Base-by-base conservation (phyloP, 2,329 filamentous ascomycete species). In the Calonectria naviculata region DNA sequence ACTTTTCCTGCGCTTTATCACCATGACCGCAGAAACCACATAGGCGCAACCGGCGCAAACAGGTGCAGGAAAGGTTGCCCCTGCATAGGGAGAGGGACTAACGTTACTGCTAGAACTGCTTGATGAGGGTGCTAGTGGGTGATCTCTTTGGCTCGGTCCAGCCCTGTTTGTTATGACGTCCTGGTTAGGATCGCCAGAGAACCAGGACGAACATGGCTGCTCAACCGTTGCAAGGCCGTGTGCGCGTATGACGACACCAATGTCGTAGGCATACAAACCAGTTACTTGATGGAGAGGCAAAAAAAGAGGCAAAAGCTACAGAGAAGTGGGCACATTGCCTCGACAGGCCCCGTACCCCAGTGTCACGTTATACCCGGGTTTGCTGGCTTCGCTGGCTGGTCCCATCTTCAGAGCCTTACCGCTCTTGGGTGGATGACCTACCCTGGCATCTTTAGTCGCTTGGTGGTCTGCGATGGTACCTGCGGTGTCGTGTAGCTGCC, bases 351-450 rank as follows among this genome's bases (percentile, higher is more conserved):
- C 62, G 47, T 60, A 66, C 68, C 68, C 63, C 21, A 41, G 68
- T 68, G 58, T 71, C 65, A 71, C 68, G 68, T 71, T 63, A 58
- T 67, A 64, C 56, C 31, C 29, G 52, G 67, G 46, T 64, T 63
- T 54, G 67, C 68, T 71, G 68, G 68, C 56, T 61, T 44, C 62
- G 67, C 34, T 52, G 66, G 66, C 58, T 26, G 60, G 49, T 62
- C 67, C 54, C 54, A 49, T 64, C 42, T 34, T 24, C 36, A 58
- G 68, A 67, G 63, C 63, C 68, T 70, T 70, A 70, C 68, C 68
- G 68, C 68, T 56, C 58, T 49, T 31, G 41, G 31, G 68, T 64
- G 68, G 68, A 68, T 67, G 64, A 67, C 64, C 62, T 67, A 71
- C 64, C 64, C 68, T 31, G 52, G 58, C 64, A 34, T 64, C 63